Conservation (phyloP, 305 asterid species). For the Fraxinus sp. region DNA sequence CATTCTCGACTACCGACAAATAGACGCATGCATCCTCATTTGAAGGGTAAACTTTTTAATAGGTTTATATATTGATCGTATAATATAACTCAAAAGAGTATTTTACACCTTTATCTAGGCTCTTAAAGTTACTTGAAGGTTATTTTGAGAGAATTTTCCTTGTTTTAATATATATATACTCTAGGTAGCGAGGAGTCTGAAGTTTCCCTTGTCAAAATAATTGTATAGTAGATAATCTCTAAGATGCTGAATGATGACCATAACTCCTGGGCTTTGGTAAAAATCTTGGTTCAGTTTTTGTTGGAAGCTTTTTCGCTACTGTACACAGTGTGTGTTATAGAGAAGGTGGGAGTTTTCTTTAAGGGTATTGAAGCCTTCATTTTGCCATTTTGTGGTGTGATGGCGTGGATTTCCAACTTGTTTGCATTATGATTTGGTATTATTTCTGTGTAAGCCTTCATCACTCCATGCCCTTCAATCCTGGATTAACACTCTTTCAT, state of each 20-base stretch:
- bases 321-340: neutral
- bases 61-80: neutral
- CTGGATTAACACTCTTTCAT: neutral
- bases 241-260: neutral
- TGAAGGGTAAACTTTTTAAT: too few species aligned
- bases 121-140: too few species aligned
- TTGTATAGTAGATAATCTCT: slow-evolving; percentile 51
- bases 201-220: slow-evolving; percentile 83
- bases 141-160: too few species aligned
- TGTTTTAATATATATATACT: too few species aligned
- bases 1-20: neutral
- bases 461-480: neutral
- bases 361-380: neutral
- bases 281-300: neutral
- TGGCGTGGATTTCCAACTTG: neutral
- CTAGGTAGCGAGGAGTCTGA: slow-evolving; percentile 66
- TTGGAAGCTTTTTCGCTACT: neutral
- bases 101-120: too few species aligned
- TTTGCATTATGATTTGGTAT: neutral
- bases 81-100: too few species aligned
- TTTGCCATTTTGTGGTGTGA: neutral
- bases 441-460: neutral
- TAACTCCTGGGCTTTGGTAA: neutral
- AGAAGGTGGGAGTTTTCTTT: neutral
- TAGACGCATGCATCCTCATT: neutral